These are phyloP conservation scores for Amphichorda felina DNA, from an alignment of 2,329 filamentous ascomycete species.

Conservation along the genomic window DNA sequence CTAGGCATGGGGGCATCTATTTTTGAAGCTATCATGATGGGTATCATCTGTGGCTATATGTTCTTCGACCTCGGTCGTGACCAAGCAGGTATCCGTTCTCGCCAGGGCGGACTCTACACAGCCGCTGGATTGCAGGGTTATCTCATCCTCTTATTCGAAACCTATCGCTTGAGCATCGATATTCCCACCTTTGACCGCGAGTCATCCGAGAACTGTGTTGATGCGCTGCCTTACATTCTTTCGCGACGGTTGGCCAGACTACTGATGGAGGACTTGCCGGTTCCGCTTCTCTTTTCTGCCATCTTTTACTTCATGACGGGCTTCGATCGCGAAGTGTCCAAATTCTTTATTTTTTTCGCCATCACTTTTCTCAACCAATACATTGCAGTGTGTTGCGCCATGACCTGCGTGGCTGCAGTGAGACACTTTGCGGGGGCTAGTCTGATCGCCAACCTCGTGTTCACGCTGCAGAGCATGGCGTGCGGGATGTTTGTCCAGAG, in stretches of 20 bases:
- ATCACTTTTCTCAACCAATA: conserved; percentile 61
- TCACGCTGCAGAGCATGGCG: conserved; percentile 61
- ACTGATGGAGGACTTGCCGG: conserved; percentile 59
- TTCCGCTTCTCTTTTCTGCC: conserved; percentile 57
- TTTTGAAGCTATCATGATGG: conserved; percentile 59
- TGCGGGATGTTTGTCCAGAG: conserved; percentile 69
- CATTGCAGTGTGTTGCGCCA: conserved; percentile 60
- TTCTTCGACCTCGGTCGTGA: conserved; percentile 55
- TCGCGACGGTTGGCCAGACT: conserved; percentile 59
- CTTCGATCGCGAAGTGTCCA: conserved; percentile 48
- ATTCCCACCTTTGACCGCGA: conserved; percentile 69
- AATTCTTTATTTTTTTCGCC: conserved; percentile 63
- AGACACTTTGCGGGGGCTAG: conserved; percentile 60
- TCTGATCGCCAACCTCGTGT: conserved; percentile 59
- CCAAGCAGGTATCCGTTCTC: conserved; percentile 60
- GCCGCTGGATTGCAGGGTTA: conserved; percentile 64
- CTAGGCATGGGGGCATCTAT: conserved; percentile 63
- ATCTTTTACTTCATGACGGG: conserved; percentile 73
- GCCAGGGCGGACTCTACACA: conserved; percentile 62
- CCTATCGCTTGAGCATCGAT: conserved; percentile 62
- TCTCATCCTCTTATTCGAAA: conserved; percentile 64
- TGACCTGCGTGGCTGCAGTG: conserved; percentile 51
- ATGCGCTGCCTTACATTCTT: conserved; percentile 55
- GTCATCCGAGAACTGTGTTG: conserved; percentile 59
- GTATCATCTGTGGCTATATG: conserved; percentile 60